These are phyloP conservation scores for Puccinia coronata DNA, from an alignment of 1,284 basidiomycete genomes.

Conservation along the genomic window DNA sequence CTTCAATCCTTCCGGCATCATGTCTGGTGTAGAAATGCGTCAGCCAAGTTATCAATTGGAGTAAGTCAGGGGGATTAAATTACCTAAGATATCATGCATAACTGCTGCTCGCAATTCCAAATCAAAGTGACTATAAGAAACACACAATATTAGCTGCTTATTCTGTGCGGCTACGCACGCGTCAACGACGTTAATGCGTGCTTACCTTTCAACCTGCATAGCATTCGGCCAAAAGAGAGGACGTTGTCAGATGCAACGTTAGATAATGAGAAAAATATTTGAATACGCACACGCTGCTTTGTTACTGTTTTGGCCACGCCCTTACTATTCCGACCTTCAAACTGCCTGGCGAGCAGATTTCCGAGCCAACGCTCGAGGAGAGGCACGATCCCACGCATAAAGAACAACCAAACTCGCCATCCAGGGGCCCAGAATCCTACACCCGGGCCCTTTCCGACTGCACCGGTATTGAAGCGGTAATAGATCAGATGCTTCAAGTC, in stretches of 20 bases:
- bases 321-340: constrained; percentile 94
- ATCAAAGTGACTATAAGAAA: constrained; percentile 80
- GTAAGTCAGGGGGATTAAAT: background rate
- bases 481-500: constrained; percentile 97
- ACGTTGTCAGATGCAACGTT: background rate
- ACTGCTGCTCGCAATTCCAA: constrained; percentile 95
- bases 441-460: constrained; percentile 97
- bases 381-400: constrained; percentile 97
- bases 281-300: constrained; percentile 83
- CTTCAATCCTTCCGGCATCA: constrained; percentile 99
- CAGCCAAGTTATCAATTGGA: background rate
- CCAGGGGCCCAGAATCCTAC: constrained; percentile 99
- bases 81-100: constrained; percentile 86
- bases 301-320: constrained; percentile 78
- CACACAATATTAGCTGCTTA: background rate
- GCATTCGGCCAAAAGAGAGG: constrained; percentile 15
- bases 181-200: too few species aligned
- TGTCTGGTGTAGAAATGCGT: constrained; percentile 54
- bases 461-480: constrained; percentile 98
- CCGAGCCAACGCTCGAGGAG: constrained; percentile 96
- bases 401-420: constrained; percentile 99
- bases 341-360: constrained; percentile 94
- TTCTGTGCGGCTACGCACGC: background rate
- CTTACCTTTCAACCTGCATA: constrained; percentile 33
- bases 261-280: background rate